Evolutionary conservation across 164 flowering plant genomes (phyloP), one percentile per base, ranked within the genome.

Genomic region (Piper longum): DNA sequence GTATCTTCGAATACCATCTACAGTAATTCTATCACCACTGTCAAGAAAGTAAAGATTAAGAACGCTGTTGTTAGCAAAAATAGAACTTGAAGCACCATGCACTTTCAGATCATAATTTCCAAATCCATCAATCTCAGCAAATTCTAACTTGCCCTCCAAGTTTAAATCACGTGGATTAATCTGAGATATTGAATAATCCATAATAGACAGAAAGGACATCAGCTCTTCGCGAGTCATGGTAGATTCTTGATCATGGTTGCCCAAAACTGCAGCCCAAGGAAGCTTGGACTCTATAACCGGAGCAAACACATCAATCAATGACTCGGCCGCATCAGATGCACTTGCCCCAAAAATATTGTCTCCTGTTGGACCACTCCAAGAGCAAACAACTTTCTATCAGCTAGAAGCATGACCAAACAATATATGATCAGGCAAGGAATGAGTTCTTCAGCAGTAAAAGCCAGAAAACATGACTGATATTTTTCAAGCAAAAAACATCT

Each of bases 231-330:
- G 88, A n/a, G 71, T 77, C 91, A 92, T 26, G 2, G 95, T 87
- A 36, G 98, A 92, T 72, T 92, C 93, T 68, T 92, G 98, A 69
- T 92, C 98, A 66, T 92, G 98, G 71, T 92, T 92, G 44, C 98
- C 98, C 59, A 89, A 65, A 67, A 92, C 71, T 54, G 98, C 96
- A 40, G 95, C 98, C 98, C 98, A 92, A 43, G 96, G 96, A 63
- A 92, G 67, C 67, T 79, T 65, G 64, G 88, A 81, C 54, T 82
- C 81, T 54, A 84, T 71, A 36, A 78, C 96, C 2, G 96, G 87
- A 42, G 69, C 71, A 73, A 92, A 86, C 43, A 82, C 98, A 74
- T 55, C 65, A 62, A 80, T 59, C 60, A 89, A 60, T 62, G 98
- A 92, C 72, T 92, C 89, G 40, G 96, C 95, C 70, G 96, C 95